A percentile compares a stretch with the other conserved stretches of the same genome.
These are phyloP conservation scores for Mucor plumbeus DNA, from an alignment of 371 early-diverging fungal genomes.

Conservation along the genomic window DNA sequence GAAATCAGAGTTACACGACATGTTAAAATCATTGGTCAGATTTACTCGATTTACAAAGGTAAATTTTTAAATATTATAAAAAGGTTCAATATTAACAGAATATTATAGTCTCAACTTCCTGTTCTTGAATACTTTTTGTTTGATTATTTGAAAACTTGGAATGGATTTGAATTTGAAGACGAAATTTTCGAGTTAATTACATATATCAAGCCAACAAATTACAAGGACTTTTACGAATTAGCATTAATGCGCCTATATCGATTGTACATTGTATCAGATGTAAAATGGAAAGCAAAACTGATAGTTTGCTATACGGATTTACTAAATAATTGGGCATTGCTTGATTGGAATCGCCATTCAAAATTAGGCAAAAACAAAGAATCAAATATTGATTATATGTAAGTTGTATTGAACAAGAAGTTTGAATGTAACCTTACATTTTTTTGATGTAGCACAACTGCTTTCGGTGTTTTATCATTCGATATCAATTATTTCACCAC, in stretches of 20 bases:
- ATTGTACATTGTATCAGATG: slow-evolving; percentile 47
- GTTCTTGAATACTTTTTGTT: slow-evolving; percentile 52
- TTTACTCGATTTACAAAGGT: slow-evolving; percentile 50
- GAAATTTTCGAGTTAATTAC: slow-evolving; percentile 57
- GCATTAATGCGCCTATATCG: slow-evolving; percentile 53
- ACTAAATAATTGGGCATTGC: slow-evolving; percentile 55
- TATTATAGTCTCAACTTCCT: slow-evolving; percentile 51
- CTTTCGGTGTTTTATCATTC: slow-evolving; percentile 53
- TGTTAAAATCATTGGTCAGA: slow-evolving; percentile 41
- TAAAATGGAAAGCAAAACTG: slow-evolving; percentile 58
- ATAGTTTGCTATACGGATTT: slow-evolving; percentile 51
- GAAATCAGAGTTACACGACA: slow-evolving; percentile 33
- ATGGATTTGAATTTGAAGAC: slow-evolving; percentile 52
- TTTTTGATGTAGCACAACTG: slow-evolving; percentile 35
- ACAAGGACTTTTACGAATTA: slow-evolving; percentile 29
- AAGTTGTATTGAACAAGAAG: slow-evolving; percentile 13
- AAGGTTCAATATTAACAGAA: too few species aligned
- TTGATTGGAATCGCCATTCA: slow-evolving; percentile 57
- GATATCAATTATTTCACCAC: slow-evolving; percentile 56
- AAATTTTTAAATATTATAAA: background rate
- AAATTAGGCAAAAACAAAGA: slow-evolving; percentile 19
- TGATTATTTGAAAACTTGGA: slow-evolving; percentile 54
- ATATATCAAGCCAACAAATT: slow-evolving; percentile 50
- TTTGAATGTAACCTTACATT: background rate
- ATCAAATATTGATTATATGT: slow-evolving; percentile 38